A percentile compares a stretch with the other conserved stretches of the same genome.
phyloP scores from a whole-genome alignment of 164 flowering plant species.

The Chloranthus sessilifolius region DNA sequence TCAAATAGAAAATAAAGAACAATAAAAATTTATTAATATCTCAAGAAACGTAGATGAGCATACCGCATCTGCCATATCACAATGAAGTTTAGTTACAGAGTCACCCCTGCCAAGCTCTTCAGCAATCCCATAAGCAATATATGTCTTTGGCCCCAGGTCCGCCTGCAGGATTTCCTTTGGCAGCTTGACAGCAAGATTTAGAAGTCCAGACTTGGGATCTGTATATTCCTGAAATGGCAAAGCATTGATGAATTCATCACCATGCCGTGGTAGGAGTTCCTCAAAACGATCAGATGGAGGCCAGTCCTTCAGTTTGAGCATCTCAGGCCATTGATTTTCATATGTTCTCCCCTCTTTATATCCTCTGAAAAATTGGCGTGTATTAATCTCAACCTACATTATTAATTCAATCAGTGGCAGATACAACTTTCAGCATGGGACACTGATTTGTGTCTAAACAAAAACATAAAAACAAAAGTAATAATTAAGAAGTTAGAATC shows the following conservation, averaged over 20 bases:
- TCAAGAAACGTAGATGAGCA: no score
- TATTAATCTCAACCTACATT: slow-evolving; percentile 65
- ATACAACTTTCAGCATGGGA: no score
- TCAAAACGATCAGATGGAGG: slow-evolving; percentile 87
- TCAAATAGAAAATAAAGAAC: neutral
- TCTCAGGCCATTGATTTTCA: slow-evolving; percentile 72
- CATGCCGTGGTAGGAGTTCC: slow-evolving; percentile 77
- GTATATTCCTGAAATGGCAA: slow-evolving; percentile 79
- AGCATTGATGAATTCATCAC: slow-evolving; percentile 70
- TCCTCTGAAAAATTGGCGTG: slow-evolving; percentile 65
- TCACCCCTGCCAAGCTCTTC: slow-evolving; percentile 94
- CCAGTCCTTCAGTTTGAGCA: slow-evolving; percentile 95
- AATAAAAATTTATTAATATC: neutral
- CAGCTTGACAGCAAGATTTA: slow-evolving; percentile 71
- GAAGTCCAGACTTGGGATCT: slow-evolving; percentile 57
- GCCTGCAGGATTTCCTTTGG: slow-evolving; percentile 59
- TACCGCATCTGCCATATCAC: slow-evolving; percentile 94
- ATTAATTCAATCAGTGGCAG: no score
- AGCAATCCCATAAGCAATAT: slow-evolving; percentile 70
- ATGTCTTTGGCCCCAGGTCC: slow-evolving; percentile 94
- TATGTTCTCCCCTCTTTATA: slow-evolving; percentile 59
- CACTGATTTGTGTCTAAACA: no score
- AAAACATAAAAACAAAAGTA: no score
- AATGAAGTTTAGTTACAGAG: slow-evolving; percentile 88
- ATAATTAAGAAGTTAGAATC: no score